Conservation (phyloP, 345 rosid genomes). For the Heritiera fomes region DNA sequence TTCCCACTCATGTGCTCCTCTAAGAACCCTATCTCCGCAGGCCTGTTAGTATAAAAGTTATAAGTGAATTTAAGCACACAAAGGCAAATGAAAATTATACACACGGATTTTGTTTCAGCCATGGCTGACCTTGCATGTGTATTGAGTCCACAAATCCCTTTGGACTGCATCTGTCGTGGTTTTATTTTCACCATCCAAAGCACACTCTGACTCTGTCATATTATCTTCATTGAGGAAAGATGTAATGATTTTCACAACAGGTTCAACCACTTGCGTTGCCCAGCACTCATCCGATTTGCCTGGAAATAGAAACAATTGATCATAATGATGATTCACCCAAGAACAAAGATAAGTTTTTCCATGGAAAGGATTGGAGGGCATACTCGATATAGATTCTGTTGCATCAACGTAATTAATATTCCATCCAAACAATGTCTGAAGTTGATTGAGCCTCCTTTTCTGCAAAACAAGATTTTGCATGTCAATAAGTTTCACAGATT, state of each 20-base stretch:
- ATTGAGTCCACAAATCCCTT: constrained; percentile 89
- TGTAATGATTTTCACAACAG: constrained; percentile 49
- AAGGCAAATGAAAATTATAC: not conserved
- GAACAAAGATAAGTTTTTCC: not conserved
- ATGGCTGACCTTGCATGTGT: constrained; percentile 66
- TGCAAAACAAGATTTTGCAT: constrained; percentile 30
- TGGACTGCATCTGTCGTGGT: constrained; percentile 26
- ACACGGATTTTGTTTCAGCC: not conserved
- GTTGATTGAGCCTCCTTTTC: constrained; percentile 74
- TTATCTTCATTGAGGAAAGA: constrained; percentile 47
- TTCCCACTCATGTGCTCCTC: constrained; percentile 97
- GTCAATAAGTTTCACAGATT: not conserved
- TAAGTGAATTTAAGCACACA: not conserved
- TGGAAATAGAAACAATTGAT: constrained; percentile 26
- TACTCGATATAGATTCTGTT: constrained; percentile 70
- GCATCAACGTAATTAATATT: constrained; percentile 66
- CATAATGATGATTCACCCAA: constrained; percentile 7
- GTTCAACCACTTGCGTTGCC: constrained; percentile 64
- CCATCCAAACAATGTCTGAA: constrained; percentile 80
- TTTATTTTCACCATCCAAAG: constrained; percentile 17
- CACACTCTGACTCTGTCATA: not conserved
- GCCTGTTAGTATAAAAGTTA: constrained; percentile 44
- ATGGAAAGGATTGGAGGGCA: constrained; percentile 9
- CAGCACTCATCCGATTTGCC: constrained; percentile 71
- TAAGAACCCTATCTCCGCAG: constrained; percentile 79